phyloP scores from a whole-genome alignment of 108 stramenopile species.

The Cyclostephanos tholiformis region DNA sequence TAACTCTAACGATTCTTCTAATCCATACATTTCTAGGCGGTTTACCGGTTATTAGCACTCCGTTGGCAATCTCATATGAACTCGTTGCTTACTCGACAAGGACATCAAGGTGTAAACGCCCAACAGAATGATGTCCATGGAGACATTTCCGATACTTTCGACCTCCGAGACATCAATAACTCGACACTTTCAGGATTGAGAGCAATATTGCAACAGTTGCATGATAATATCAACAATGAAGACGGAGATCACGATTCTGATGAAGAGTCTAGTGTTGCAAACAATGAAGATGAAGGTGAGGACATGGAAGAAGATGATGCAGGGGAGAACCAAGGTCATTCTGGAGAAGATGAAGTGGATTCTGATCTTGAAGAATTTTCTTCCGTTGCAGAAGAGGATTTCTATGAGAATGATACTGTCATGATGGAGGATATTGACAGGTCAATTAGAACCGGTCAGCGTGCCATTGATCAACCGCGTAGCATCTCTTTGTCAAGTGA shows the following conservation, averaged over 20 bases:
- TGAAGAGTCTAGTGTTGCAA: constrained; percentile 29
- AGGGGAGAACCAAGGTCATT: constrained; percentile 1
- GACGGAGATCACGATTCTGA: constrained; percentile 43
- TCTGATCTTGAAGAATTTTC: constrained; percentile 28
- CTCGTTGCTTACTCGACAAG: constrained; percentile 40
- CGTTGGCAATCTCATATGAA: constrained; percentile 70
- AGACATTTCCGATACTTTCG: constrained; percentile 29
- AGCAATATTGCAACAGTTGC: constrained; percentile 35
- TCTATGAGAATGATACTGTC: constrained; percentile 29
- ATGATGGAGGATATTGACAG: constrained; percentile 45
- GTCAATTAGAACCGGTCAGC: constrained; percentile 9
- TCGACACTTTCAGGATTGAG: constrained; percentile 31
- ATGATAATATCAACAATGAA: constrained; percentile 32
- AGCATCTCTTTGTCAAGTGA: constrained; percentile 53
- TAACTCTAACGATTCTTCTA: neutral
- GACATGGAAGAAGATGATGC: constrained; percentile 48
- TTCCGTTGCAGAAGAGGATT: constrained; percentile 23
- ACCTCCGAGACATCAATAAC: constrained; percentile 27
- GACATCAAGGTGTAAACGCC: constrained; percentile 11
- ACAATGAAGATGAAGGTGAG: constrained; percentile 14
- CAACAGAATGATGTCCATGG: constrained; percentile 31
- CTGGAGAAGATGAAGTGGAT: constrained; percentile 2
- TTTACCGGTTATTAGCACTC: constrained; percentile 65
- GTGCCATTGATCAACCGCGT: constrained; percentile 43
- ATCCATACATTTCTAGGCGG: constrained; percentile 42